A percentile compares a stretch with the other conserved stretches of the same genome.
Evolutionary conservation across 139 green algal species (phyloP).

Genomic region (Zygnema circumcarinatum): DNA sequence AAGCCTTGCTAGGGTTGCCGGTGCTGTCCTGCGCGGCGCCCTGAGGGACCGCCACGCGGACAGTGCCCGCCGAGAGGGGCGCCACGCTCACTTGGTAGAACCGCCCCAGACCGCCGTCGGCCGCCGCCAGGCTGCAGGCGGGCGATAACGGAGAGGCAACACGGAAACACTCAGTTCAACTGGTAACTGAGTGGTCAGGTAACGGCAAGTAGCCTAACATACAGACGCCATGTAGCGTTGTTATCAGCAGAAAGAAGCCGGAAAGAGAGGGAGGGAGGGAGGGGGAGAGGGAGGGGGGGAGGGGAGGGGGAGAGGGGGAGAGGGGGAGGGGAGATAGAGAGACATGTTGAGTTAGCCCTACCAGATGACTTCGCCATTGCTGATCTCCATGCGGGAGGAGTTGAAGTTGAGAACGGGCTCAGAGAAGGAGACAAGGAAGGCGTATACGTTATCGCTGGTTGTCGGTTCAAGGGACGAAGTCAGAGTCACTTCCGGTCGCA

Average conservation of each 20-base stretch:
- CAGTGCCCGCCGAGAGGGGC: background rate
- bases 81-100: constrained; percentile 27
- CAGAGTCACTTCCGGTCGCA: background rate
- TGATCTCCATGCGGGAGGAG: background rate
- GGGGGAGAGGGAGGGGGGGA: background rate
- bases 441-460: background rate
- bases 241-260: background rate
- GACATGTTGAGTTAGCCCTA: background rate
- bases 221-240: background rate
- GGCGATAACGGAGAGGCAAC: background rate
- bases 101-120: constrained; percentile 31
- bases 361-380: constrained; percentile 32
- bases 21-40: background rate
- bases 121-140: background rate
- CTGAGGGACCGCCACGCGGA: background rate
- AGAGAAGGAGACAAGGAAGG: constrained; percentile 21
- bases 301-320: no score
- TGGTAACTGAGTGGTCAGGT: background rate
- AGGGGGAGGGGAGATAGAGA: no score
- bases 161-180: background rate
- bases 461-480: background rate
- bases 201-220: background rate
- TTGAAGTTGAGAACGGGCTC: background rate
- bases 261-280: background rate
- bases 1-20: constrained; percentile 10